These are phyloP conservation scores for Ceriops zippeliana DNA, from an alignment of 345 rosid genomes.

Conservation along the genomic window DNA sequence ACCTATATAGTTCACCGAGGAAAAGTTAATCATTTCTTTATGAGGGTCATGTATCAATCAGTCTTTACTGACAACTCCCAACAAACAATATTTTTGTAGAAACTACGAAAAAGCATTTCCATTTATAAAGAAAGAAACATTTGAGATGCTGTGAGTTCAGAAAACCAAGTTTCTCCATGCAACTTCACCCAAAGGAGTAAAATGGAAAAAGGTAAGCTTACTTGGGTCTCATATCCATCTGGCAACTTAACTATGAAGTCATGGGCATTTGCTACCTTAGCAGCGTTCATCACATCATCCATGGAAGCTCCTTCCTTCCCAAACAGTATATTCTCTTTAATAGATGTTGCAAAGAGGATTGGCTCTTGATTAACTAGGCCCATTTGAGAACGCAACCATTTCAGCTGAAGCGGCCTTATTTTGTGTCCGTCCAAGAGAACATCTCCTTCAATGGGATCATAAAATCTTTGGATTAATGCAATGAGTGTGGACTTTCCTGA, in stretches of 20 bases:
- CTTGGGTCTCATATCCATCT: slow-evolving; percentile 65
- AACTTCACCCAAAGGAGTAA: background rate
- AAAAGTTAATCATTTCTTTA: background rate
- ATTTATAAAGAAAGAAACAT: background rate
- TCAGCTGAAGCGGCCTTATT: slow-evolving; percentile 50
- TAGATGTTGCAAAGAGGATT: slow-evolving; percentile 56
- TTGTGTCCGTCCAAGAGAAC: slow-evolving; percentile 56
- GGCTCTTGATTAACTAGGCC: slow-evolving; percentile 69
- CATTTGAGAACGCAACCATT: slow-evolving; percentile 68
- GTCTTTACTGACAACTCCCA: background rate
- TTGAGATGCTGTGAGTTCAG: background rate
- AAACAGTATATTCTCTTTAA: slow-evolving; percentile 57
- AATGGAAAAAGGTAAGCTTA: slow-evolving; percentile 21
- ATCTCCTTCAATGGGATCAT: slow-evolving; percentile 55
- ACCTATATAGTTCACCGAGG: slow-evolving; percentile 35
- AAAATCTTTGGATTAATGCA: slow-evolving; percentile 60
- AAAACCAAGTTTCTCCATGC: background rate
- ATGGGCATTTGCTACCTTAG: slow-evolving; percentile 59
- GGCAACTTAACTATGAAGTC: slow-evolving; percentile 62
- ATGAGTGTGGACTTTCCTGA: slow-evolving; percentile 65
- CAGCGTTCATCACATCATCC: slow-evolving; percentile 51
- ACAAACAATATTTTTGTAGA: background rate
- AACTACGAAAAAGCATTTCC: too few relatives aligned
- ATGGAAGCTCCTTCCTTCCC: slow-evolving; percentile 61
- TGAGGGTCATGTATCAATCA: background rate